These are phyloP conservation scores for Trichosporon sp. DNA, from an alignment of 1,284 basidiomycete genomes.

Conservation along the genomic window DNA sequence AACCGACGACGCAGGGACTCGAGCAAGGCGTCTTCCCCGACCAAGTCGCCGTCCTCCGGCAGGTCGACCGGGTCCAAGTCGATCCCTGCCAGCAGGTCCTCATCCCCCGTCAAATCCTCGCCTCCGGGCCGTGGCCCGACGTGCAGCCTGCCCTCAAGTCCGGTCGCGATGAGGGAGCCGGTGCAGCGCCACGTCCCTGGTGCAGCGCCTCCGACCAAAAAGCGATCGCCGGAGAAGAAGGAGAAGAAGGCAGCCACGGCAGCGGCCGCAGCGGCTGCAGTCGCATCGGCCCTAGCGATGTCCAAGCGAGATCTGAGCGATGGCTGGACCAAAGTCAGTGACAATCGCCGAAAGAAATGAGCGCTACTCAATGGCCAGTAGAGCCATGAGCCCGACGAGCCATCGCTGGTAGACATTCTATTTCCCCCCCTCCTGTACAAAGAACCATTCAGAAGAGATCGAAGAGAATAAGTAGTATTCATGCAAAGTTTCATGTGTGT, in stretches of 20 bases:
- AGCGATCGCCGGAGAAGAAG: constrained; percentile 13
- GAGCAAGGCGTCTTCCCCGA: constrained; percentile 6
- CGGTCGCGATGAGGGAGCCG: constrained; percentile 13
- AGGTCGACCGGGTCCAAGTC: neutral
- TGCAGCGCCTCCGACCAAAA: constrained; percentile 20
- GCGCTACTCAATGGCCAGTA: neutral
- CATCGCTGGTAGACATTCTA: neutral
- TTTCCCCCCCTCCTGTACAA: neutral
- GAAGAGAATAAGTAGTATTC: neutral
- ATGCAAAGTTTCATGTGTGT: constrained; percentile 5
- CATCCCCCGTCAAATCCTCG: neutral
- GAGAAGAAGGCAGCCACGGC: neutral
- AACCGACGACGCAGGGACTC: neutral
- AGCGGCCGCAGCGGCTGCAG: constrained; percentile 5
- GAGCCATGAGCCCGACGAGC: neutral
- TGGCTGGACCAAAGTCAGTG: constrained; percentile 29
- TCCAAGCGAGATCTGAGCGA: neutral
- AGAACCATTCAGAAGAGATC: neutral
- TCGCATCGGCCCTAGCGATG: neutral
- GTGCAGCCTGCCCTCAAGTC: constrained; percentile 12
- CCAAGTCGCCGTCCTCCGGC: neutral
- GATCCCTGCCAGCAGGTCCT: neutral
- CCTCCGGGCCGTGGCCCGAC: constrained; percentile 4
- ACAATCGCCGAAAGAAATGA: constrained; percentile 23
- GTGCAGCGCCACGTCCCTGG: constrained; percentile 24